A percentile compares a stretch with the other conserved stretches of the same genome.
Evolutionary conservation across 2,329 filamentous ascomycete genomes (phyloP).

Genomic region (Exophiala bonariae): DNA sequence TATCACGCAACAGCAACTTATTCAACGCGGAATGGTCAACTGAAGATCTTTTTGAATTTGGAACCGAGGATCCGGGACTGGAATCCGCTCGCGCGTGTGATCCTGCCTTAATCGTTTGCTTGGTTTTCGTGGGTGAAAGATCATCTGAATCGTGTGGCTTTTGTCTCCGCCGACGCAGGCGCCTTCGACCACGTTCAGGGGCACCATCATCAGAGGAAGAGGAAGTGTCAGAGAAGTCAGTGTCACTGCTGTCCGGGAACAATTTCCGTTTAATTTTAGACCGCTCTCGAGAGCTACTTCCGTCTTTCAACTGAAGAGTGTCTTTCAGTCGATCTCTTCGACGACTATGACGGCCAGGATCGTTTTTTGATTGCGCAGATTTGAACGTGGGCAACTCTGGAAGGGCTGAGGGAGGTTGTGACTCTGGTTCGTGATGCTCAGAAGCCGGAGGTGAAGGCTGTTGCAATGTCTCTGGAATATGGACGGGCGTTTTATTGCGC

Average conservation of each 20-base stretch:
- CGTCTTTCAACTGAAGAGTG: slow-evolving; percentile 17
- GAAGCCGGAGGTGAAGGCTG: slow-evolving; percentile 15
- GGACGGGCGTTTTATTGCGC: slow-evolving; percentile 22
- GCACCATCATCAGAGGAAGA: slow-evolving; percentile 8
- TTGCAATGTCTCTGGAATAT: slow-evolving; percentile 20
- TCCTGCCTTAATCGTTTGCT: slow-evolving; percentile 1
- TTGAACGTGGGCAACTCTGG: slow-evolving; percentile 26
- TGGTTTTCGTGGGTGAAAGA: background rate
- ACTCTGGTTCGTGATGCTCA: slow-evolving; percentile 4
- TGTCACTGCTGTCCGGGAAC: slow-evolving; percentile 22
- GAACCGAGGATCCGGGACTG: slow-evolving; percentile 19
- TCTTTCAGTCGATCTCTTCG: slow-evolving; percentile 22
- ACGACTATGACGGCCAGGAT: slow-evolving; percentile 7
- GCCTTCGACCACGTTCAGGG: slow-evolving; percentile 20
- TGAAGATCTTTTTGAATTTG: slow-evolving; percentile 23
- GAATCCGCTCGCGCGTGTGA: slow-evolving; percentile 16
- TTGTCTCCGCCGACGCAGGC: slow-evolving; percentile 17
- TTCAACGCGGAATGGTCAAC: slow-evolving; percentile 20
- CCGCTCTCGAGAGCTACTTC: slow-evolving; percentile 18
- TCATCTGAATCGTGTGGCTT: slow-evolving; percentile 5
- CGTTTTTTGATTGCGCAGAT: slow-evolving; percentile 21
- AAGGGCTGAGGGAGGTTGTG: slow-evolving; percentile 24
- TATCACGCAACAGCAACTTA: slow-evolving; percentile 15
- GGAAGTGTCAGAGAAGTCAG: slow-evolving; percentile 19
- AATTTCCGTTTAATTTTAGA: slow-evolving; percentile 16